Base-by-base conservation (phyloP, 2,329 filamentous ascomycete genomes). In the Diaporthe citriasiana region DNA sequence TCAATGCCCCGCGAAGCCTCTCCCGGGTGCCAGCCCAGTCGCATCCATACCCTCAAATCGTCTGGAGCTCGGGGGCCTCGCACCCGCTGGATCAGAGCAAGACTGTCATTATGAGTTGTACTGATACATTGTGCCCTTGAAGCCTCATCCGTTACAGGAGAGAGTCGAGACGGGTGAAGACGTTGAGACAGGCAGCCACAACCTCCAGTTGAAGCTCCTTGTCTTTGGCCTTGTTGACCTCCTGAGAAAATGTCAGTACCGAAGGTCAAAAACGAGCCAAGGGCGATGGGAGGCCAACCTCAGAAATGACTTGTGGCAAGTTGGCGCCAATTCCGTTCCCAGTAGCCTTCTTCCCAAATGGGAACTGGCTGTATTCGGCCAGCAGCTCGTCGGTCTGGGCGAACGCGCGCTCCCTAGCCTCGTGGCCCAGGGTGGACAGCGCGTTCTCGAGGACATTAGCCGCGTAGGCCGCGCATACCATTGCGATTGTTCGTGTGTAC, bases 391-490 rank as follows among this genome's bases (percentile, higher is more conserved):
- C 97, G 25, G 98, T 97, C 87, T 98, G 96, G 53, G 95, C 95
- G 84, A 98, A 99, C 6, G 97, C 96, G 78, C 96, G 89, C 85
- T 99, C 97, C 78, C 97, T 89, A 72, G 96, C 93, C 86, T 99
- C 97, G 82, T 98, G 97, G 78, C 95, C 95, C 76, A 99, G 90
- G 19, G 94, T 97, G 73, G 94, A 94, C 79, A 99, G 87, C n/a
- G 96, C 97, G 82, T 99, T 99, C 86, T 99, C 97, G 74, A 99
- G 90, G 38, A 99, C 97, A 81, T 99, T 99, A 76, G 97, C 97
- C 59, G 97, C 97, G 84, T 99, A 98, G 59, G 97, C 96, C 69
- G 96, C 97, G 86, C 97, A 99, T 71, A 99, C 95, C 95, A 99
- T 98, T 79, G 94, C 89, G 77, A 99, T 91, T 60, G 97, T 98